These are phyloP conservation scores for Geosmithia flava DNA, from an alignment of 2,329 filamentous ascomycete genomes.

Conservation along the genomic window DNA sequence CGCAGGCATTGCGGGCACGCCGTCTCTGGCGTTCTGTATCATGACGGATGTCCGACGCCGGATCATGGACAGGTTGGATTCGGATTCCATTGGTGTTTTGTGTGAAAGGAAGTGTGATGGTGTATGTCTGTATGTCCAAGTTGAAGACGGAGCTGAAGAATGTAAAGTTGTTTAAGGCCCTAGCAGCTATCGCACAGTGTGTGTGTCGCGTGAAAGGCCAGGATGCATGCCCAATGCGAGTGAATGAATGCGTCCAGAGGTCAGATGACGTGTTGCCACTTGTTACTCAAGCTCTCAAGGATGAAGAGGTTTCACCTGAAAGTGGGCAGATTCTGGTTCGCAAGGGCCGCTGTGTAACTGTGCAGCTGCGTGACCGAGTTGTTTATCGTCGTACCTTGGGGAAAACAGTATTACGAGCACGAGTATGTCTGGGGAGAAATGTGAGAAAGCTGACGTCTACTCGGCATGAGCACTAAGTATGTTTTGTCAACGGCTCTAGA, in stretches of 20 bases:
- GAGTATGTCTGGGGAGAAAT: neutral
- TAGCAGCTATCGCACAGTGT: too few relatives aligned
- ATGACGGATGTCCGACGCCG: slow-evolving; percentile 44
- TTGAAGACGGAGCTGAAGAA: too few relatives aligned
- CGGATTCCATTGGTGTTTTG: slow-evolving; percentile 7
- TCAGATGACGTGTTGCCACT: neutral
- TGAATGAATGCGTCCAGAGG: neutral
- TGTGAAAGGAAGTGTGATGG: neutral
- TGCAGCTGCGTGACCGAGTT: too few relatives aligned
- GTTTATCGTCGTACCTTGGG: neutral
- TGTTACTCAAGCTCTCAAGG: neutral
- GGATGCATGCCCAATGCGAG: neutral
- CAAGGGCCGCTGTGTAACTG: neutral
- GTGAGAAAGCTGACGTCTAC: neutral
- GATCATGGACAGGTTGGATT: slow-evolving; percentile 34
- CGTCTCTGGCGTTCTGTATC: slow-evolving; percentile 35
- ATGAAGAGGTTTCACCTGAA: neutral
- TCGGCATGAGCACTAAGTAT: neutral
- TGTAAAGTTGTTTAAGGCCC: too few relatives aligned
- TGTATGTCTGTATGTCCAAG: too few relatives aligned
- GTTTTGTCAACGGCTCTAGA: neutral
- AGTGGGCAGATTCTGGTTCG: neutral
- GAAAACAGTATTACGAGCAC: neutral
- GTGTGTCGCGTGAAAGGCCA: neutral
- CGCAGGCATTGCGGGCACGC: slow-evolving; percentile 21